Percentiles rank a stretch among this genome's conserved stretches.
Conservation (phyloP, 768 basidiomycete genomes). For the Mycena vitilis region DNA sequence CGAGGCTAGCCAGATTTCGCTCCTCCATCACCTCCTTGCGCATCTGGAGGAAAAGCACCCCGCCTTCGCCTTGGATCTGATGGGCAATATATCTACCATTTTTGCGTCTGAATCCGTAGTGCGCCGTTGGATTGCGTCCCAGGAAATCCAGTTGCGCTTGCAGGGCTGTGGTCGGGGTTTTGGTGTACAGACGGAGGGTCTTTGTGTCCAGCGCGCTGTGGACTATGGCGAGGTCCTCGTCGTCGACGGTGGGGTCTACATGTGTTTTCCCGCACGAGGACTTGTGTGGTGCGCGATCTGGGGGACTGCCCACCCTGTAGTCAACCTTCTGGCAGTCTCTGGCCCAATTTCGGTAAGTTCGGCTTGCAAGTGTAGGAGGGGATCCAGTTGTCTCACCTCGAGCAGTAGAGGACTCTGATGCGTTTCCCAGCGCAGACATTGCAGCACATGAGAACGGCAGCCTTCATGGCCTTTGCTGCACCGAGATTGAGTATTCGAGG, state of each 20-base stretch:
- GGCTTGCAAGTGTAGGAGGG: neutral
- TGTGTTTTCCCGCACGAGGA: conserved; percentile 5
- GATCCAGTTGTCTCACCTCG: neutral
- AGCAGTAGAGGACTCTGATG: neutral
- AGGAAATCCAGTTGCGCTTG: conserved; percentile 11
- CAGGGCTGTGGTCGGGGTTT: neutral
- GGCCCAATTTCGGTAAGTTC: neutral
- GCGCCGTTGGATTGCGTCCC: neutral
- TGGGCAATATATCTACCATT: conserved; percentile 12
- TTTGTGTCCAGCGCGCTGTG: neutral
- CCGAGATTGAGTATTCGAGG: neutral
- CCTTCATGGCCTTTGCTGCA: neutral
- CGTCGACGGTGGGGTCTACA: neutral
- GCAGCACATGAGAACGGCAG: conserved; percentile 1
- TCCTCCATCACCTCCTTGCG: conserved; percentile 3
- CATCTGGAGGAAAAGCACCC: conserved; percentile 11
- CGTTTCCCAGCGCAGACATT: neutral
- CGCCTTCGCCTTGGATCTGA: conserved; percentile 13
- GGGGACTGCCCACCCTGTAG: neutral
- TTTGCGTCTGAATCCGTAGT: conserved; percentile 2
- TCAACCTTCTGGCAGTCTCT: conserved; percentile 8
- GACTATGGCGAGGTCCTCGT: neutral
- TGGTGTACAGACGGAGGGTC: neutral
- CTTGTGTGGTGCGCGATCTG: neutral
- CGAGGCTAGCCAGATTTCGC: conserved; percentile 5